Conservation (phyloP, 225 moss, liverwort and hornwort species). For the Climacium dendroides region DNA sequence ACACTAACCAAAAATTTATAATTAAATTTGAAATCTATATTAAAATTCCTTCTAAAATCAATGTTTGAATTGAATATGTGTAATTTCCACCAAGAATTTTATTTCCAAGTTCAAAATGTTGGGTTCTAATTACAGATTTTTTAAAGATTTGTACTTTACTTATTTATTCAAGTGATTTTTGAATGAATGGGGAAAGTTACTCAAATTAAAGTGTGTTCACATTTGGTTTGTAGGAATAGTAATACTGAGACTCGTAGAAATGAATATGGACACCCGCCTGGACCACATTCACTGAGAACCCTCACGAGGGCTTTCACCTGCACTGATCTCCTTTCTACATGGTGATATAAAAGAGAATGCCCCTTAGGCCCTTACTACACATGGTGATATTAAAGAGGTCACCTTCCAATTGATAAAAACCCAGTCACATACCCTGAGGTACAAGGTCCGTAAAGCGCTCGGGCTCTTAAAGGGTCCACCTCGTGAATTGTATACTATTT, state of each 20-base stretch:
- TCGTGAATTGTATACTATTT: not conserved
- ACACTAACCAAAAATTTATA: too few species aligned
- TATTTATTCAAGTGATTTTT: too few species aligned
- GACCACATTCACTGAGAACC: not conserved
- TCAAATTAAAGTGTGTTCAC: not conserved
- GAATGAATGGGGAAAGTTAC: too few species aligned
- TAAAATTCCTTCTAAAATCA: too few species aligned
- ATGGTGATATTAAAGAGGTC: not conserved
- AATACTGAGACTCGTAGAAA: not conserved
- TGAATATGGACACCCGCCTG: not conserved
- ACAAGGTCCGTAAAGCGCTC: not conserved
- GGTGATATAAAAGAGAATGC: not conserved
- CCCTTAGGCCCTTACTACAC: not conserved
- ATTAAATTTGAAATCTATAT: too few species aligned
- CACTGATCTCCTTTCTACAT: not conserved
- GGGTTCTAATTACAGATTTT: too few species aligned
- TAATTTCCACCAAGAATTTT: too few species aligned
- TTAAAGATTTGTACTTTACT: too few species aligned
- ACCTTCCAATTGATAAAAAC: not conserved
- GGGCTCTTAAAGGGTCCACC: accelerated
- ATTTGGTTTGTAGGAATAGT: not conserved
- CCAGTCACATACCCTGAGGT: not conserved
- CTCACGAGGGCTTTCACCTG: not conserved
- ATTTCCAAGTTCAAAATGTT: too few species aligned
- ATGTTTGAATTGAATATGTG: too few species aligned